A percentile compares a stretch with the other conserved stretches of the same genome.
These are phyloP conservation scores for Arachis stenosperma DNA, from an alignment of 306 rosid genomes.

Conservation along the genomic window DNA sequence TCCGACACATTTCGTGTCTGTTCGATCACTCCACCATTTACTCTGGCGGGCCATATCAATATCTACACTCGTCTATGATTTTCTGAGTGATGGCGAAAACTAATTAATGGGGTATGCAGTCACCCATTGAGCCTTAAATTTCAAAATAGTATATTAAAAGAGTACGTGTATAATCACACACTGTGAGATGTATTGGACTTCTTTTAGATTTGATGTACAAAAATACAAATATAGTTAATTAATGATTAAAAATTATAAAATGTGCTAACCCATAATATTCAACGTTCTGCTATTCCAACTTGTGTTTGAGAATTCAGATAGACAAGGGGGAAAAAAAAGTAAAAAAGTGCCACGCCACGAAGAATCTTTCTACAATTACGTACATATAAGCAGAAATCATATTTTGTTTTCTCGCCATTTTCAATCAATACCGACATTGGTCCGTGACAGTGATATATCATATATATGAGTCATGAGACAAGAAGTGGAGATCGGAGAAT, in stretches of 20 bases:
- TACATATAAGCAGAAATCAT: background rate
- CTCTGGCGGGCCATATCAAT: background rate
- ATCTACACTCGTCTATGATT: background rate
- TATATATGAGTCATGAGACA: background rate
- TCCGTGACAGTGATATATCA: background rate
- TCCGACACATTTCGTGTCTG: background rate
- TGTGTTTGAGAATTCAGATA: background rate
- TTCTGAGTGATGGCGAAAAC: background rate
- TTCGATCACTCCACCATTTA: background rate
- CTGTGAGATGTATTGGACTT: no score
- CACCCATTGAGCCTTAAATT: background rate
- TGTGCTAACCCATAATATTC: no score
- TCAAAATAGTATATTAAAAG: no score
- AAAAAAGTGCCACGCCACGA: background rate
- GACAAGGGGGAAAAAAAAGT: background rate
- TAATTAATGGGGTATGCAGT: background rate
- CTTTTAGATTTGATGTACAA: no score
- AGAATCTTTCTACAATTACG: background rate
- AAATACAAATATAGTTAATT: no score
- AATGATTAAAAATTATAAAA: no score
- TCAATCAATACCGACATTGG: background rate
- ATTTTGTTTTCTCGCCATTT: background rate
- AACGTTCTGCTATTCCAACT: background rate
- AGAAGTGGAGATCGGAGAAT: background rate
- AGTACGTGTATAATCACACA: background rate